A percentile compares a stretch with the other conserved stretches of the same genome.
Conservation (phyloP, 1,139 yeast genomes). For the Kodamaea suecica region DNA sequence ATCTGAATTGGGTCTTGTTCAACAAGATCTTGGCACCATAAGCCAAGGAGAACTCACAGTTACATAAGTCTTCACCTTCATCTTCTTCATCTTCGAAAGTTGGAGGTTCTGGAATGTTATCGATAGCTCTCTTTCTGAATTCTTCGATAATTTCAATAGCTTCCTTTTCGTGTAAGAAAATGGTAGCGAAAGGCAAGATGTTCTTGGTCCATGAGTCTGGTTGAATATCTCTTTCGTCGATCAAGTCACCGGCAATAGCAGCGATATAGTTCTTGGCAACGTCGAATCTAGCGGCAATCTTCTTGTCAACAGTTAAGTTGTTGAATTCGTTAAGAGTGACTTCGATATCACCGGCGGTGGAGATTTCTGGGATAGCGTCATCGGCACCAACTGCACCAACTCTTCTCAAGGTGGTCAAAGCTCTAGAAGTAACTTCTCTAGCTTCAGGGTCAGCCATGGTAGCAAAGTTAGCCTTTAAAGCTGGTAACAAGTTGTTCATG, state of each 20-base stretch:
- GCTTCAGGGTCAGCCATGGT: slow-evolving; percentile 99
- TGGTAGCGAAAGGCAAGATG: slow-evolving; percentile 90
- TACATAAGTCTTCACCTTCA: slow-evolving; percentile 99
- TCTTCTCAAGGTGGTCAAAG: slow-evolving; percentile 94
- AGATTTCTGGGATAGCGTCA: slow-evolving; percentile 90
- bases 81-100: slow-evolving; percentile 98
- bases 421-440: slow-evolving; percentile 96
- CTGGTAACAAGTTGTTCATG: slow-evolving; percentile 92
- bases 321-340: slow-evolving; percentile 84
- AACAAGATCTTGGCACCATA: slow-evolving; percentile 99
- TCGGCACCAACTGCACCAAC: slow-evolving; percentile 94
- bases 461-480: slow-evolving; percentile 87
- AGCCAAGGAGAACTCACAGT: slow-evolving; percentile 99
- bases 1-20: slow-evolving; percentile 98
- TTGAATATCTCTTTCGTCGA: slow-evolving; percentile 95
- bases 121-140: slow-evolving; percentile 93
- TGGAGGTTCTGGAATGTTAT: slow-evolving; percentile 96
- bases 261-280: slow-evolving; percentile 80
- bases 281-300: slow-evolving; percentile 75
- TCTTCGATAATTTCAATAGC: slow-evolving; percentile 89
- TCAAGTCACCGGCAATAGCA: slow-evolving; percentile 97
- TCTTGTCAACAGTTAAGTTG: slow-evolving; percentile 65
- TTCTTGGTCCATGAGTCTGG: slow-evolving; percentile 87
- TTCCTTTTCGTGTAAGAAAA: slow-evolving; percentile 90
- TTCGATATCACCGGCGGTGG: slow-evolving; percentile 94